Evolutionary conservation across 2,329 filamentous ascomycete genomes (phyloP).

Genomic region (Tolypocladium album): DNA sequence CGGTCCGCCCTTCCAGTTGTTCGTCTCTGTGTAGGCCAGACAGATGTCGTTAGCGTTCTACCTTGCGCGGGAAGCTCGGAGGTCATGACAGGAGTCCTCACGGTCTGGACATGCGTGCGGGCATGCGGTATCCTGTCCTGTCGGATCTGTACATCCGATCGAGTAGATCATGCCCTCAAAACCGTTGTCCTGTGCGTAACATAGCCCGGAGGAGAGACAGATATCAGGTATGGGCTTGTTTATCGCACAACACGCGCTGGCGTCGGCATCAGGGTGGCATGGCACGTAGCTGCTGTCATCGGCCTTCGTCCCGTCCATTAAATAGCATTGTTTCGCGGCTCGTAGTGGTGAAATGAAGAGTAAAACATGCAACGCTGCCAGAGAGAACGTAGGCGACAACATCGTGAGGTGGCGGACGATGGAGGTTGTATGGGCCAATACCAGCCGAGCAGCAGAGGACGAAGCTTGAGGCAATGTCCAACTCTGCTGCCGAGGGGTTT

Average conservation of each 20-base stretch:
- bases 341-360: background rate
- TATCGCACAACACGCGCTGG: constrained; percentile 10
- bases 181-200: constrained; percentile 6
- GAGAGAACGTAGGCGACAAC: background rate
- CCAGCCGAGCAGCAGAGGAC: background rate
- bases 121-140: constrained; percentile 6
- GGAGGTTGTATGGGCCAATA: background rate
- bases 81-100: background rate
- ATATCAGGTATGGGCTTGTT: constrained; percentile 9
- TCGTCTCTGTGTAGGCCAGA: background rate
- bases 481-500: background rate
- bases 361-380: background rate
- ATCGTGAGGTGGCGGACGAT: background rate
- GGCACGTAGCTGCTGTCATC: constrained; percentile 1
- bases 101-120: constrained; percentile 7
- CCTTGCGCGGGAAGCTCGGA: background rate
- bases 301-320: constrained; percentile 4
- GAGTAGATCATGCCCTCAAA: constrained; percentile 9
- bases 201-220: constrained; percentile 11
- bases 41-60: background rate
- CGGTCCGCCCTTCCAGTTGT: constrained; percentile 3
- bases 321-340: constrained; percentile 22
- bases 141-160: constrained; percentile 11
- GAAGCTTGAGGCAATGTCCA: background rate
- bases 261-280: constrained; percentile 9